Evolutionary conservation across 2,329 filamentous ascomycete genomes (phyloP), one percentile per base, ranked within the genome.

Genomic region (Venturia pyrina): DNA sequence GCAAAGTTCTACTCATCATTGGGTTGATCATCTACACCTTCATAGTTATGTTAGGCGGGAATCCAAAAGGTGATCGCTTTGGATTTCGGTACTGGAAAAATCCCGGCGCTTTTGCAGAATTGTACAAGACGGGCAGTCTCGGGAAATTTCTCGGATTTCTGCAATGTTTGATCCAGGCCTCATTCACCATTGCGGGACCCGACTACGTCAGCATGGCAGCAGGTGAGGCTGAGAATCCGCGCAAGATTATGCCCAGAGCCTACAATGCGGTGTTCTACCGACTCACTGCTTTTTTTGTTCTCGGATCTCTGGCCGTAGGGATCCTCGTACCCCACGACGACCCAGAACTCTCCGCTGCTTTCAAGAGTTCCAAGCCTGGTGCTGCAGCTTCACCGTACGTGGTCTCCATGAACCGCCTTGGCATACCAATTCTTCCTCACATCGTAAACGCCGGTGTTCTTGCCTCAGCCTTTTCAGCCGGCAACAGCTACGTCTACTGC

Each of bases 221-320:
- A 2, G 88, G 87, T 21, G 89, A 91, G 74, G 83, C 88, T 0
- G 83, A 89, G 70, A 89, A 90, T 69, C 89, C 89, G 0, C 85
- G 89, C 19, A 77, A 77, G 21, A 83, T 88, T 24, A 85, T 95
- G 75, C 89, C 89, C 0, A 85, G 83, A 50, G 90, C 90, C 1
- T 92, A 86, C 76, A 91, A 91, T 67, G 86, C 88, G 62, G 89
- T 93, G 1, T 92, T 93, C 74, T 92, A 90, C 75, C 87, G 90
- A 41, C 78, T 93, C 41, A 88, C 88, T 0, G 78, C 84, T 1
- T 93, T 93, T 75, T 93, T 92, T 76, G 83, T 91, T 48, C 82
- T 91, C 1, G 89, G 89, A 1, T 86, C 88, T 0, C 80, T 95
- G 1, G 85, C 84, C 24, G 86, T 91, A 5, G 89, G 89, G 10